These are phyloP conservation scores for Jaenimonas drosophilae DNA, from an alignment of 208 protist genomes.

Conservation along the genomic window DNA sequence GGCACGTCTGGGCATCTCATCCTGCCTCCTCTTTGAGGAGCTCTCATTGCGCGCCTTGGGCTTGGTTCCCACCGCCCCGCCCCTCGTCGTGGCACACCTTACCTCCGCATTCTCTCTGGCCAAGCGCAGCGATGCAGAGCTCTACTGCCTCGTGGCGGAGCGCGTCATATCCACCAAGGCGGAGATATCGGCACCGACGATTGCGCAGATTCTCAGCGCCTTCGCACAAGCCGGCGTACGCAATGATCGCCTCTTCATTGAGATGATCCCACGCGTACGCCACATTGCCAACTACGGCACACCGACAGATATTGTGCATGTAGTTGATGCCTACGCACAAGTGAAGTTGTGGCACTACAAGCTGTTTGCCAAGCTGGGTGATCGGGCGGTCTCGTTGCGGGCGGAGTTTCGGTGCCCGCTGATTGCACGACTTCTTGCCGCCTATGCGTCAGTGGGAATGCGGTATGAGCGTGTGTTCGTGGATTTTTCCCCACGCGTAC, in stretches of 20 bases:
- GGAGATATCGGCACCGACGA: slow-evolving; percentile 50
- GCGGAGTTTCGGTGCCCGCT: slow-evolving; percentile 36
- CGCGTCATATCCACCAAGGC: slow-evolving; percentile 41
- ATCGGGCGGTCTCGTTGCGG: slow-evolving; percentile 58
- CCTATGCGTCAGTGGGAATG: slow-evolving; percentile 70
- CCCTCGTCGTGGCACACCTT: slow-evolving; percentile 33
- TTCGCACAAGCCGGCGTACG: slow-evolving; percentile 48
- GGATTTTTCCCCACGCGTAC: slow-evolving; percentile 53
- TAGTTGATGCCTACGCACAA: slow-evolving; percentile 62
- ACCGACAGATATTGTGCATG: slow-evolving; percentile 53
- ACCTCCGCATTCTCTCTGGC: slow-evolving; percentile 39
- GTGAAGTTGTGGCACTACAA: slow-evolving; percentile 84
- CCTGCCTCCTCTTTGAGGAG: slow-evolving; percentile 16
- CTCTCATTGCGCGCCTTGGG: slow-evolving; percentile 42
- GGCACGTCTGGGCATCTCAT: slow-evolving; percentile 17
- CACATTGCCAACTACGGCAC: slow-evolving; percentile 72
- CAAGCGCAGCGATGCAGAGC: slow-evolving; percentile 31
- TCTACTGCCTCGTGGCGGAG: slow-evolving; percentile 68
- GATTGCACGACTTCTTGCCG: slow-evolving; percentile 30
- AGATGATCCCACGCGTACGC: slow-evolving; percentile 68
- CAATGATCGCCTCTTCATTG: slow-evolving; percentile 74
- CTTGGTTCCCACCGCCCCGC: slow-evolving; percentile 33
- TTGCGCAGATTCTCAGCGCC: slow-evolving; percentile 51
- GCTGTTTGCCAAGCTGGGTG: slow-evolving; percentile 68
- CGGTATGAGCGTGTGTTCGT: slow-evolving; percentile 64